Percentiles rank a stretch among this genome's conserved stretches.
These are phyloP conservation scores for Lactifluus subvellereus DNA, from an alignment of 768 basidiomycete genomes.

Conservation along the genomic window DNA sequence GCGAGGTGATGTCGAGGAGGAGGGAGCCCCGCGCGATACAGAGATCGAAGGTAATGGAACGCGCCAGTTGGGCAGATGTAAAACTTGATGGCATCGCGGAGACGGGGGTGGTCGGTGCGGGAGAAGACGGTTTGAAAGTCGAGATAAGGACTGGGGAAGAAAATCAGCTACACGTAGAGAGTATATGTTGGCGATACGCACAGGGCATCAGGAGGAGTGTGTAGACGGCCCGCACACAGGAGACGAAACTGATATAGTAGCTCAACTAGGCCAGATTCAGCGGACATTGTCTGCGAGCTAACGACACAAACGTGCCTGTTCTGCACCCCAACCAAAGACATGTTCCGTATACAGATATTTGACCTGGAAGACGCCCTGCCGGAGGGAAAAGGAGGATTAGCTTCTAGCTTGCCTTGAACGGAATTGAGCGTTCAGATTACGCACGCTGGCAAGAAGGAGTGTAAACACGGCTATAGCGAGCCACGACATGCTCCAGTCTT, in stretches of 20 bases:
- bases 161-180: conserved; percentile 28
- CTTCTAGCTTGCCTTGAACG: conserved; percentile 4
- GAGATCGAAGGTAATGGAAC: conserved; percentile 65
- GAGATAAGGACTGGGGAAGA: conserved; percentile 51
- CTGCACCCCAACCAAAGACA: conserved; percentile 61
- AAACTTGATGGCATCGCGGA: conserved; percentile 31
- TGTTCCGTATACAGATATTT: conserved; percentile 79
- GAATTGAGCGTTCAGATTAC: conserved; percentile 26
- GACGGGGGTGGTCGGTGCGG: conserved; percentile 8
- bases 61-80: conserved; percentile 45
- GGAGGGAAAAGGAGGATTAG: background rate
- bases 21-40: conserved; percentile 59
- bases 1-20: conserved; percentile 59
- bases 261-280: conserved; percentile 42
- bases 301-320: conserved; percentile 37
- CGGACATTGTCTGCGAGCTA: background rate
- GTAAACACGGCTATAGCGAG: conserved; percentile 59
- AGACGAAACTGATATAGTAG: conserved; percentile 69
- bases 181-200: conserved; percentile 32
- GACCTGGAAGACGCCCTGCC: conserved; percentile 60
- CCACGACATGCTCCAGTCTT: conserved; percentile 70
- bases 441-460: conserved; percentile 59
- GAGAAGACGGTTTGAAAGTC: conserved; percentile 48
- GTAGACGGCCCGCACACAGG: conserved; percentile 57
- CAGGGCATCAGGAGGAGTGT: conserved; percentile 64